Evolutionary conservation across 2,329 filamentous ascomycete species (phyloP).

Genomic region (Tolypocladium album): DNA sequence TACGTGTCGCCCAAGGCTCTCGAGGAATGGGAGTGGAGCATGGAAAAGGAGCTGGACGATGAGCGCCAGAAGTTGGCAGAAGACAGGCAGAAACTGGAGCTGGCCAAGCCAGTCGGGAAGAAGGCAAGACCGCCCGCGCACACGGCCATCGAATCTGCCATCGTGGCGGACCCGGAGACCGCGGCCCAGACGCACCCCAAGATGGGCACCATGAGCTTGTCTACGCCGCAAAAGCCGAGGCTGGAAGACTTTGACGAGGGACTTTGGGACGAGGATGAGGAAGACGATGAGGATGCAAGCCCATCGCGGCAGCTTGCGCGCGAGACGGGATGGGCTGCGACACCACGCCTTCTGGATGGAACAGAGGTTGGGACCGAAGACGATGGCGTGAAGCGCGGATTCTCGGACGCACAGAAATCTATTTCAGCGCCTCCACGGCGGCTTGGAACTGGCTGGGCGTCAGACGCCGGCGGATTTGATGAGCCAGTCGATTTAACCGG

Average conservation of each 20-base stretch:
- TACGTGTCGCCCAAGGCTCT: conserved; percentile 46
- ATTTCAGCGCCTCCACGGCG: background rate
- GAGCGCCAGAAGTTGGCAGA: conserved; percentile 18
- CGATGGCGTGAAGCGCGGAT: background rate
- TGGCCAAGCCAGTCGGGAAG: conserved; percentile 4
- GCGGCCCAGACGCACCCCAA: conserved; percentile 13
- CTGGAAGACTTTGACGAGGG: conserved; percentile 17
- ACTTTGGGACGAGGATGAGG: conserved; percentile 17
- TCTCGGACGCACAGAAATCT: background rate
- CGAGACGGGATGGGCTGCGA: conserved; percentile 8
- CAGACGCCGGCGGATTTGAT: background rate
- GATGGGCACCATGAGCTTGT: conserved; percentile 22
- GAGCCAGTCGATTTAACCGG: background rate
- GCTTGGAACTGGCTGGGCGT: background rate
- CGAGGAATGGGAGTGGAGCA: conserved; percentile 45
- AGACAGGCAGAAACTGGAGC: conserved; percentile 9
- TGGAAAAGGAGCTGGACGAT: conserved; percentile 30
- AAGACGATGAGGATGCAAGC: conserved; percentile 13
- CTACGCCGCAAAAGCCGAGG: conserved; percentile 22
- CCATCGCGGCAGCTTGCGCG: conserved; percentile 16
- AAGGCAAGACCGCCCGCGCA: conserved; percentile 18
- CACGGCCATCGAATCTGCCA: conserved; percentile 10
- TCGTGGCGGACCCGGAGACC: conserved; percentile 14
- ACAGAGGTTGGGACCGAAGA: background rate
- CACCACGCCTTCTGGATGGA: background rate